phyloP scores from a whole-genome alignment of 495 filamentous ascomycete genomes.

The Lepidopterella palustris region DNA sequence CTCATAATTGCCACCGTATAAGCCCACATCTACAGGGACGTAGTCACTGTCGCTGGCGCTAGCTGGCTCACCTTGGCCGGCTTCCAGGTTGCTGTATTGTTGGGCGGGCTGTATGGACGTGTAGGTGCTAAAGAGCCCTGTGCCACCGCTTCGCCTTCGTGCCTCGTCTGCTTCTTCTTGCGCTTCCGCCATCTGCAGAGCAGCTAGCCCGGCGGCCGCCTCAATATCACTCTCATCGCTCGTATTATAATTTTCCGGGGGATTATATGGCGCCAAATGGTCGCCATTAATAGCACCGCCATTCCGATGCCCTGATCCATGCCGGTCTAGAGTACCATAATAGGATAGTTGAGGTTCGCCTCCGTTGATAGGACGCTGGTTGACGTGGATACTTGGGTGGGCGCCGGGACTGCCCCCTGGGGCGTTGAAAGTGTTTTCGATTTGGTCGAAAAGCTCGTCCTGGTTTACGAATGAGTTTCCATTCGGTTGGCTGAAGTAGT shows the following conservation, averaged over 20 bases:
- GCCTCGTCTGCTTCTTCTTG: constrained; percentile 57
- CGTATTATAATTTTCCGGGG: constrained; percentile 40
- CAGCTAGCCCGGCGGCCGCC: constrained; percentile 75
- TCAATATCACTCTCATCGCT: constrained; percentile 85
- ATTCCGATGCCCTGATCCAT: constrained; percentile 23
- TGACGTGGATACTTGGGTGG: constrained; percentile 18
- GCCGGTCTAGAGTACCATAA: constrained; percentile 14
- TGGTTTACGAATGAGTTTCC: constrained; percentile 23
- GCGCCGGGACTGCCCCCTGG: constrained; percentile 9
- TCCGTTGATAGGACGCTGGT: constrained; percentile 9
- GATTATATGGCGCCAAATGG: constrained; percentile 19
- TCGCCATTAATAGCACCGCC: constrained; percentile 49
- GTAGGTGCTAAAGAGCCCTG: constrained; percentile 26
- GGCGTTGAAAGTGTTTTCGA: constrained; percentile 30
- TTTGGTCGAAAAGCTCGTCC: constrained; percentile 37
- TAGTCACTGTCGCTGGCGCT: constrained; percentile 65
- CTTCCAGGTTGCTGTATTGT: background rate
- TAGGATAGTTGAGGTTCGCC: constrained; percentile 7
- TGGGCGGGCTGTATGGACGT: constrained; percentile 25
- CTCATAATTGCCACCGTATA: constrained; percentile 69
- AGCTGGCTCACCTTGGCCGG: constrained; percentile 30
- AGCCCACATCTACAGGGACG: constrained; percentile 61
- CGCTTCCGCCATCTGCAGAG: constrained; percentile 78
- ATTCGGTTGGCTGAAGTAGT: constrained; percentile 31
- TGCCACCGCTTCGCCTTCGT: constrained; percentile 49